phyloP scores from a whole-genome alignment of 768 basidiomycete genomes.

The Pholiota microspora region DNA sequence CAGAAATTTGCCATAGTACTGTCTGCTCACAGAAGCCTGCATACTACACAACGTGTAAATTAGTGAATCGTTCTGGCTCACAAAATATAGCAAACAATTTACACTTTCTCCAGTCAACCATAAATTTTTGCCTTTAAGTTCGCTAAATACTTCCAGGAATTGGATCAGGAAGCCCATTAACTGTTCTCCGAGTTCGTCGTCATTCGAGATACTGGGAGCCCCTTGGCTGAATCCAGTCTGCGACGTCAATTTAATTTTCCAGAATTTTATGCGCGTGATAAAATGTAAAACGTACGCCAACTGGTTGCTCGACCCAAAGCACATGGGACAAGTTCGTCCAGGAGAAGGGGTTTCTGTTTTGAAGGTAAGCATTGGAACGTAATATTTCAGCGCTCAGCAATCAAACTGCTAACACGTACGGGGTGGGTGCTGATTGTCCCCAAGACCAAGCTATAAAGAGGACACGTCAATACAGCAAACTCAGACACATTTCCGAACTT shows the following conservation, averaged over 20 bases:
- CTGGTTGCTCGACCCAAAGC: conserved; percentile 71
- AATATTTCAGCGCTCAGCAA: background rate
- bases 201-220: conserved; percentile 53
- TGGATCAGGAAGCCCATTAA: conserved; percentile 57
- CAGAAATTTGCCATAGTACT: background rate
- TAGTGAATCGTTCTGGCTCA: background rate
- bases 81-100: conserved; percentile 22
- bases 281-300: conserved; percentile 20
- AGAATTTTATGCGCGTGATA: background rate
- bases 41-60: conserved; percentile 40
- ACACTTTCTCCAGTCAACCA: conserved; percentile 70
- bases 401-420: conserved; percentile 15
- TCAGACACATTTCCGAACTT: conserved; percentile 21
- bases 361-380: background rate
- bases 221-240: conserved; percentile 72
- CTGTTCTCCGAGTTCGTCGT: conserved; percentile 56
- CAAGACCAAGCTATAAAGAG: conserved; percentile 48
- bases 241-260: background rate
- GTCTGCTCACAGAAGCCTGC: conserved; percentile 59
- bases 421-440: conserved; percentile 39
- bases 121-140: conserved; percentile 66
- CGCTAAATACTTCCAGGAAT: conserved; percentile 62
- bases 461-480: background rate
- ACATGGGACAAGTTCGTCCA: conserved; percentile 73
- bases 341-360: conserved; percentile 52